phyloP scores from a whole-genome alignment of 2,329 filamentous ascomycete genomes.

The Sporothrix globosa region DNA sequence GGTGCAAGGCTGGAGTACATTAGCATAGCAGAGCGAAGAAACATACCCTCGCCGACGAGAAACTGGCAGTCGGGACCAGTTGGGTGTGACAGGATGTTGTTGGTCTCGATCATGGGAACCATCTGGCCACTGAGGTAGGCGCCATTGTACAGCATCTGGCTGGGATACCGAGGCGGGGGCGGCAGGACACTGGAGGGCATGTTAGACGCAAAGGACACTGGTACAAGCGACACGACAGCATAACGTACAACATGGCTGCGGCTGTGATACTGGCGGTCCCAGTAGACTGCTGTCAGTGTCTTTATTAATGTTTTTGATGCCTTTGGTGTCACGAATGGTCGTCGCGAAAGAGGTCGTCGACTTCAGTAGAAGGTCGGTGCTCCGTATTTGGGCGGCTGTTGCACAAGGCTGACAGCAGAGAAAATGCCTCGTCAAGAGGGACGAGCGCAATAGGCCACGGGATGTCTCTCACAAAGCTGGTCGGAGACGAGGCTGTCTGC shows the following conservation, averaged over 20 bases:
- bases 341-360: background rate
- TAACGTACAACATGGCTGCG: slow-evolving; percentile 35
- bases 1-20: background rate
- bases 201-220: slow-evolving; percentile 3
- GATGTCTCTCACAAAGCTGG: background rate
- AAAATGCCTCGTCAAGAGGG: background rate
- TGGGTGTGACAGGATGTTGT: slow-evolving; percentile 82
- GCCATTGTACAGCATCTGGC: slow-evolving; percentile 72
- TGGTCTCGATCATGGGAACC: slow-evolving; percentile 85
- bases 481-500: background rate
- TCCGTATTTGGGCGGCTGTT: background rate
- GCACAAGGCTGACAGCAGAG: background rate
- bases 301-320: background rate
- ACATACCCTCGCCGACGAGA: slow-evolving; percentile 84
- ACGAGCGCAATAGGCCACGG: background rate
- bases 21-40: background rate
- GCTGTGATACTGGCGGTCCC: slow-evolving; percentile 1
- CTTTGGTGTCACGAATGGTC: background rate
- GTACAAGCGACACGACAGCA: background rate
- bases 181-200: slow-evolving; percentile 69
- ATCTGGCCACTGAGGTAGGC: slow-evolving; percentile 68
- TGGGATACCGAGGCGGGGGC: slow-evolving; percentile 82
- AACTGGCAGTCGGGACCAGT: slow-evolving; percentile 84
- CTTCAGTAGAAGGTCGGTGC: background rate
- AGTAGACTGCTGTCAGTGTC: background rate